Evolutionary conservation across 2,329 filamentous ascomycete genomes (phyloP).

Genomic region (Talaromyces sp.): DNA sequence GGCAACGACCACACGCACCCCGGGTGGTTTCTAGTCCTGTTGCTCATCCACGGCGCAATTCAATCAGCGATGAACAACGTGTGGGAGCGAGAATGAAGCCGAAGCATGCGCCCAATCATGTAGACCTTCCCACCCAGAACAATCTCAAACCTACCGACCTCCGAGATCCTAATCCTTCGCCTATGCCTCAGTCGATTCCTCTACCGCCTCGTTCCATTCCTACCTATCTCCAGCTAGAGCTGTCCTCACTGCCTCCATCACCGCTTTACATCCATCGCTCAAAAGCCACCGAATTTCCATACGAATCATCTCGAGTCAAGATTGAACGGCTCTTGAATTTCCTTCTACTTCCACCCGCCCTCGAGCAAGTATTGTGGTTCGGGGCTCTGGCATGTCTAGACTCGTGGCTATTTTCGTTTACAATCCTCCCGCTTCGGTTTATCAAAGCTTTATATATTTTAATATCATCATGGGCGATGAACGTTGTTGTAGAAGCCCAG

Average conservation of each 20-base stretch:
- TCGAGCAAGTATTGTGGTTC: constrained; percentile 83
- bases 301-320: constrained; percentile 88
- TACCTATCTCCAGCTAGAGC: constrained; percentile 61
- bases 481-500: constrained; percentile 64
- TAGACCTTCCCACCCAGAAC: constrained; percentile 28
- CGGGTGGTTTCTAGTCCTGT: constrained; percentile 29
- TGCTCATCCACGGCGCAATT: constrained; percentile 24
- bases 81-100: constrained; percentile 27
- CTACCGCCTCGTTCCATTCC: constrained; percentile 59
- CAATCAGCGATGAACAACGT: constrained; percentile 26
- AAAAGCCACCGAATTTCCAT: constrained; percentile 59
- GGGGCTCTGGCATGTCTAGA: constrained; percentile 88
- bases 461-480: constrained; percentile 69
- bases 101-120: constrained; percentile 24
- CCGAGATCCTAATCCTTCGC: constrained; percentile 35
- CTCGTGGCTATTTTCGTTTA: constrained; percentile 94
- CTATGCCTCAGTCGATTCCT: constrained; percentile 51
- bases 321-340: constrained; percentile 90
- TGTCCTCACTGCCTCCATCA: constrained; percentile 57
- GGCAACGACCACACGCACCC: constrained; percentile 27
- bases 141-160: constrained; percentile 20
- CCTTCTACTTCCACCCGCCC: constrained; percentile 69
- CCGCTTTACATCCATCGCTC: constrained; percentile 60
- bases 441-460: constrained; percentile 73
- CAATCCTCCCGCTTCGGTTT: constrained; percentile 87